Evolutionary conservation across 768 basidiomycete species (phyloP), one percentile per base, ranked within the genome.

Genomic region (Lactarius sp.): DNA sequence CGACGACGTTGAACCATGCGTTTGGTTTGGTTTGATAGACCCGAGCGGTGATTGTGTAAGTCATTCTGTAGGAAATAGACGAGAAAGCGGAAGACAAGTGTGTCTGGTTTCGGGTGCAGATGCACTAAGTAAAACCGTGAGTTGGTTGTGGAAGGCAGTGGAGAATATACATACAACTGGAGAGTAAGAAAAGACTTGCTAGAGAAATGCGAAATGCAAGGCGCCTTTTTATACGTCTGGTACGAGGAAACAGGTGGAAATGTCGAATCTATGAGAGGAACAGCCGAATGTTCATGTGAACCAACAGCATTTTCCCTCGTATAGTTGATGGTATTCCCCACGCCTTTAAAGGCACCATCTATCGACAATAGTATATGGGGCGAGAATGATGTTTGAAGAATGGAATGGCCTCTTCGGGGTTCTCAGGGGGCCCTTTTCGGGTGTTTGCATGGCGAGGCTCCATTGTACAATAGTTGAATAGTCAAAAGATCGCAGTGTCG

Each of bases 21-120:
- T n/a, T n/a, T n/a, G n/a, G n/a, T n/a, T 42, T 27, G 22, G 22
- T 27, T 66, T 71, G 70, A 59, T 57, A 69, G 58, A 70, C 36
- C 18, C 47, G 62, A 37, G 59, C 59, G 9, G 53, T 66, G 55
- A 72, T 71, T 4, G 47, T 69, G 65, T 72, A 72, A 36, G n/a
- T 31, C 51, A 54, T 50, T 41, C 78, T 20, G 75, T 16, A 14
- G 5, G 12, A 50, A 13, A 13, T 39, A 10, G 39, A 39, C 39
- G 3, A 13, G 4, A 39, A 39, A 39, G 6, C 3, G 16, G 1
- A 7, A 16, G 42, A 18, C 16, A 42, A 5, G 16, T 13, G 27
- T 14, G 49, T 31, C 27, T 46, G 16, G 10, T 18, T 44, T 18
- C 4, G 4, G 18, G 16, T 10, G n/a, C 4, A 27, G 47, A 49